Conservation (phyloP, 1,284 basidiomycete species). For the Lentinula novae-zelandiae region DNA sequence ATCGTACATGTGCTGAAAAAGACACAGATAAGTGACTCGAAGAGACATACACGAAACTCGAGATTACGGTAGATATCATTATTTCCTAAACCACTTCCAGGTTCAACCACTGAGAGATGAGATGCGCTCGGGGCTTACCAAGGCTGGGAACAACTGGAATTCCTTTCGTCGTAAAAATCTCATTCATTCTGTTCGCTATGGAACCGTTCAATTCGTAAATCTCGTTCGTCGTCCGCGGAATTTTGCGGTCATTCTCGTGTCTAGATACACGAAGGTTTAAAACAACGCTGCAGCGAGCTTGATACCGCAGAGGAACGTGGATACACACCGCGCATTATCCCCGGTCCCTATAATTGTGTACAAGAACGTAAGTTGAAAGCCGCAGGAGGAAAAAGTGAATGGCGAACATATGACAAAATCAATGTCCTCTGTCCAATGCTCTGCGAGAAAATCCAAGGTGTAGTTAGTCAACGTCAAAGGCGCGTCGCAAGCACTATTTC, state of each 20-base stretch:
- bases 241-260: constrained; percentile 82
- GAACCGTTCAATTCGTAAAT: constrained; percentile 76
- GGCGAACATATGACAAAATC: constrained; percentile 85
- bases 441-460: constrained; percentile 78
- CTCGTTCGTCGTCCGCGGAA: constrained; percentile 79
- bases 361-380: constrained; percentile 7
- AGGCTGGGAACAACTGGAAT: constrained; percentile 84
- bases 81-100: constrained; percentile 50
- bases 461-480: constrained; percentile 76
- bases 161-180: constrained; percentile 63
- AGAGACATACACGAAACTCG: constrained; percentile 2
- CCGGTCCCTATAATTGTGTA: constrained; percentile 68
- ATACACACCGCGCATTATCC: constrained; percentile 77
- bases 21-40: constrained; percentile 14
- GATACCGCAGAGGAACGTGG: neutral
- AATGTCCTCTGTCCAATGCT: constrained; percentile 79
- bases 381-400: neutral
- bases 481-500: constrained; percentile 80
- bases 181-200: constrained; percentile 68
- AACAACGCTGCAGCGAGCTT: neutral
- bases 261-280: constrained; percentile 32
- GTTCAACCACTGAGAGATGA: constrained; percentile 1
- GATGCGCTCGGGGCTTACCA: constrained; percentile 40
- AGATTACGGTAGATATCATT: constrained; percentile 77
- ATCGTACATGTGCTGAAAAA: constrained; percentile 56